Percentiles rank a stretch among this genome's conserved stretches.
Evolutionary conservation across 202 grass and related monocot species (phyloP).

Genomic region (Musa balbisiana): DNA sequence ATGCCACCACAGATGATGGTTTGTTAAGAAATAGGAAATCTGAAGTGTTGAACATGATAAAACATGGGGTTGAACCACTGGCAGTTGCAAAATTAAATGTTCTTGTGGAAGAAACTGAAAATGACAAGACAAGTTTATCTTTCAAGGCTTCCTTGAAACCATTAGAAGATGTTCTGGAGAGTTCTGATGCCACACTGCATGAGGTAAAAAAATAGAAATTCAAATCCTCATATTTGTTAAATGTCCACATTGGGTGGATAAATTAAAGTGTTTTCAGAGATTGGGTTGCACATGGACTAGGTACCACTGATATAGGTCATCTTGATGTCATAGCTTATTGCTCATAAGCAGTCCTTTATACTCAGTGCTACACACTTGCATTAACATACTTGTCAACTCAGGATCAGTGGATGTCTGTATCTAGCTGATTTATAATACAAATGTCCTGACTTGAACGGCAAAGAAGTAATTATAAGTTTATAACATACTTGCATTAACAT

Average conservation of each 20-base stretch:
- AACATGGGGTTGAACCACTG: conserved; percentile 29
- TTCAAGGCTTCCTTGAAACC: conserved; percentile 26
- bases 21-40: conserved; percentile 26
- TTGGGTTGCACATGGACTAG: too few species aligned
- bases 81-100: conserved; percentile 38
- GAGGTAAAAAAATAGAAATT: conserved; percentile 37
- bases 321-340: too few species aligned
- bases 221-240: conserved; percentile 15
- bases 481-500: too few species aligned
- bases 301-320: too few species aligned
- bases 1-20: conserved; percentile 24
- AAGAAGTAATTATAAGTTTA: too few species aligned
- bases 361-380: too few species aligned
- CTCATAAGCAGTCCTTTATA: too few species aligned
- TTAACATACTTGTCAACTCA: too few species aligned
- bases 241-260: not conserved
- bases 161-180: conserved; percentile 42
- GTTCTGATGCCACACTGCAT: conserved; percentile 25
- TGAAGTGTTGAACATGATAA: conserved; percentile 30
- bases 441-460: too few species aligned
- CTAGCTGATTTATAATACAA: too few species aligned
- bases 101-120: conserved; percentile 63
- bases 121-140: conserved; percentile 48
- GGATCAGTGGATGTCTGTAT: too few species aligned
- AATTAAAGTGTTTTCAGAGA: too few species aligned